Base-by-base conservation (phyloP, 2,329 filamentous ascomycete genomes). In the Parastagonospora avenae region DNA sequence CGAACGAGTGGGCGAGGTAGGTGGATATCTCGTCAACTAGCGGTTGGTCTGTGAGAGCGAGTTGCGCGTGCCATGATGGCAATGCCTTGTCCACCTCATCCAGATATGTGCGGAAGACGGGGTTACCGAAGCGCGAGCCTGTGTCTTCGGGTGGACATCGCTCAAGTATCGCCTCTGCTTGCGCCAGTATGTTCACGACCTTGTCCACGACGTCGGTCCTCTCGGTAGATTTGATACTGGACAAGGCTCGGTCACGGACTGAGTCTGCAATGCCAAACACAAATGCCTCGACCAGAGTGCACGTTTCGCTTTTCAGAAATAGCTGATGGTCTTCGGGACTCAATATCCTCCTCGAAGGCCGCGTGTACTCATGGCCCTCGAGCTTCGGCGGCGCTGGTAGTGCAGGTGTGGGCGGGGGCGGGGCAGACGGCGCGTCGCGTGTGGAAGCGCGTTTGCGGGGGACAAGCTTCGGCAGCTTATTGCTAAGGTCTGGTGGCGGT, bases 91-190 rank as follows among this genome's bases (percentile, higher is more conserved):
- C 71, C 14, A 89, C 77, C 39, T 84, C 83, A 70, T 91, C 89
- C 48, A 97, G 82, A 66, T 95, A 92, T 50, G 84, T 82, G 42
- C 91, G 85, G 76, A 99, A 99, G 2, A 89, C 85, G 61, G 92
- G 92, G 76, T 99, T 99, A 40, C 94, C 95, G 72, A 99, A 99
- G 24, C 94, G 84, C 8, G 92, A 96, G 39, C 92, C 92, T 40
- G 92, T 90, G 57, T 97, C 92, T 60, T 93, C 82, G 0, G 94
- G 88, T 1, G 94, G 94, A 45, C 88, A 87, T 44, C 82, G 77
- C 11, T 80, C 76, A 4, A 96, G 81, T 1, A 93, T 79, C 4
- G 78, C 73, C 46, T 91, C 86, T 8, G 89, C 84, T 46, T 87
- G 82, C 30, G 88, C 82, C 9, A 99, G 80, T 15, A 97, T 85